Conservation (phyloP, 768 basidiomycete species). For the Lactifluus volemus region DNA sequence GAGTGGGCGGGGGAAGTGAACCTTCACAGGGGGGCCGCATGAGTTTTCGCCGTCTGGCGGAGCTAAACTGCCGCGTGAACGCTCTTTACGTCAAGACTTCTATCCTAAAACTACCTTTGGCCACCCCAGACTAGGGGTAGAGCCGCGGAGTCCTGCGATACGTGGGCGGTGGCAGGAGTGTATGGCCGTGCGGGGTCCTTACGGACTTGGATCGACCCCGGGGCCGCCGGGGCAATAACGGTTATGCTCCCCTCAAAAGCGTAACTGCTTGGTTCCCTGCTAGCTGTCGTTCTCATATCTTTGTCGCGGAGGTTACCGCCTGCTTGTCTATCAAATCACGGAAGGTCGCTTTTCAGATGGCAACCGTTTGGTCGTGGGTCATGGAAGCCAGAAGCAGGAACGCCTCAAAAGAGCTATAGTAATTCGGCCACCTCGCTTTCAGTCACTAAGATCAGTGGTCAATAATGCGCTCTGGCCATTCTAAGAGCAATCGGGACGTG, state of each 20-base stretch:
- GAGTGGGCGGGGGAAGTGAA: not conserved
- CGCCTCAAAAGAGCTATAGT: not conserved
- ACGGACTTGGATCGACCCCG: not conserved
- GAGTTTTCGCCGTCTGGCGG: not conserved
- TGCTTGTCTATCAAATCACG: not conserved
- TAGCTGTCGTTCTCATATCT: not conserved
- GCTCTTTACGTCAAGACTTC: conserved; percentile 11
- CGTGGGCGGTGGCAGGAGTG: not conserved
- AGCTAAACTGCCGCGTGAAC: not conserved
- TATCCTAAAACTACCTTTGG: not conserved
- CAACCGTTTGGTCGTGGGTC: not conserved
- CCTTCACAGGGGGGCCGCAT: not conserved
- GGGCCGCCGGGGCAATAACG: not conserved
- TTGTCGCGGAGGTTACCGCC: not conserved
- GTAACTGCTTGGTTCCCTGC: not conserved
- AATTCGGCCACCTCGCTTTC: not conserved
- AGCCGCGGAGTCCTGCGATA: conserved; percentile 2
- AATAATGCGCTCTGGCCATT: not conserved
- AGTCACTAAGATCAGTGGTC: not conserved
- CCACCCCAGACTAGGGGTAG: not conserved
- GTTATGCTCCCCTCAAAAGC: not conserved
- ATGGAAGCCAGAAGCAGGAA: not conserved
- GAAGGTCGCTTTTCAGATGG: not conserved
- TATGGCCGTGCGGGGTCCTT: not conserved
- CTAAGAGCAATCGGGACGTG: not conserved